phyloP scores from a whole-genome alignment of 305 asterid species.

The Striga hermonthica region DNA sequence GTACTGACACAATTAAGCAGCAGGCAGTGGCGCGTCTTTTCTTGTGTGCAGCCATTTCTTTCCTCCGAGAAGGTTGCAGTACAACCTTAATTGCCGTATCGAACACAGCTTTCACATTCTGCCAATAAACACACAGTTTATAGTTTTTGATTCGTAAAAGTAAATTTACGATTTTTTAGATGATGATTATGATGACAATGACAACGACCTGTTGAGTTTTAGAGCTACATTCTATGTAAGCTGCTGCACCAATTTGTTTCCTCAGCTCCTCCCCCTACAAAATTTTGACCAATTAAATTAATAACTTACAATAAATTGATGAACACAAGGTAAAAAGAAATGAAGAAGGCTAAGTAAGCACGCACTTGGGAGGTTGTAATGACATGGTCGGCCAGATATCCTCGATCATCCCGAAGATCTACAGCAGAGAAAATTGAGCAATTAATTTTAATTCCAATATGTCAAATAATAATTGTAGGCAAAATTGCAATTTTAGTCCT shows the following conservation, averaged over 20 bases:
- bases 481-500: too few species aligned
- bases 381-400: conserved; percentile 64
- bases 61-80: conserved; percentile 86
- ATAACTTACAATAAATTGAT: background rate
- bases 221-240: conserved; percentile 95
- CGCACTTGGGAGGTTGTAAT: conserved; percentile 74
- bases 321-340: background rate
- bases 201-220: conserved; percentile 81
- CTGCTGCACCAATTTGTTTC: conserved; percentile 93
- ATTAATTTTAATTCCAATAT: too few species aligned
- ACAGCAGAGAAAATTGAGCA: background rate
- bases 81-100: conserved; percentile 89
- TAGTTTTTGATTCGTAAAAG: background rate
- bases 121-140: background rate
- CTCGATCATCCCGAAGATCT: conserved; percentile 83
- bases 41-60: conserved; percentile 56
- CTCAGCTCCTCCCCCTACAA: conserved; percentile 91
- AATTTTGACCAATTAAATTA: background rate
- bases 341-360: background rate
- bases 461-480: too few species aligned
- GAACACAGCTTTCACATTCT: conserved; percentile 95
- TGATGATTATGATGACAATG: background rate
- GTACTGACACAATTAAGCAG: conserved; percentile 78
- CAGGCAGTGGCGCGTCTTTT: conserved; percentile 58
- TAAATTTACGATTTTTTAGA: conserved; percentile 13